A percentile compares a stretch with the other conserved stretches of the same genome.
Evolutionary conservation across 495 filamentous ascomycete genomes (phyloP).

Genomic region (Amniculicola lignicola): DNA sequence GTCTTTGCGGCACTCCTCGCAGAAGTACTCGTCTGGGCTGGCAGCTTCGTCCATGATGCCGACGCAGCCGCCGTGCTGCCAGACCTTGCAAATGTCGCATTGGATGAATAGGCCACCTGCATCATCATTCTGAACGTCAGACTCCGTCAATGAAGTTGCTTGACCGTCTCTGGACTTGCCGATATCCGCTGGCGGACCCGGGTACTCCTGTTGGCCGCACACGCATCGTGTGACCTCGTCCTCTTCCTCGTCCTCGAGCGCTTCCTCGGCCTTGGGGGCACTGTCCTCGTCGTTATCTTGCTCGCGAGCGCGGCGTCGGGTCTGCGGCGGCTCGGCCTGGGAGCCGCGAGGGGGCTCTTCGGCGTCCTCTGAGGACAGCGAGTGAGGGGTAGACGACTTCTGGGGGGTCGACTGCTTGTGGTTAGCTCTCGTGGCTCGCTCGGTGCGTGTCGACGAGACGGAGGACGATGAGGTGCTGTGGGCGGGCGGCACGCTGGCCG

Average conservation of each 20-base stretch:
- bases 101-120: conserved; percentile 94
- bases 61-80: conserved; percentile 98
- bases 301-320: conserved; percentile 67
- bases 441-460: conserved; percentile 60
- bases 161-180: conserved; percentile 35
- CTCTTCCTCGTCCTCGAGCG: conserved; percentile 65
- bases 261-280: conserved; percentile 50
- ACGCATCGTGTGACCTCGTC: conserved; percentile 94
- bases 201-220: conserved; percentile 91
- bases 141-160: conserved; percentile 26
- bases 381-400: conserved; percentile 68
- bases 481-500: conserved; percentile 57
- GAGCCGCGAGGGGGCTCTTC: conserved; percentile 61
- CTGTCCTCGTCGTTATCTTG: conserved; percentile 61
- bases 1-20: conserved; percentile 88
- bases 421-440: conserved; percentile 67
- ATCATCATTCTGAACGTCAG: conserved; percentile 75
- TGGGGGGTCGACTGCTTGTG: conserved; percentile 70
- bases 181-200: conserved; percentile 72
- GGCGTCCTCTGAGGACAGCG: conserved; percentile 72
- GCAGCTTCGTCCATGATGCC: conserved; percentile 90
- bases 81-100: conserved; percentile 96
- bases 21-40: conserved; percentile 96
- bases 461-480: conserved; percentile 76
- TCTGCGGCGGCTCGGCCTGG: conserved; percentile 64